A percentile compares a stretch with the other conserved stretches of the same genome.
Evolutionary conservation across 1,284 basidiomycete species (phyloP).

Genomic region (Tilletia caries): DNA sequence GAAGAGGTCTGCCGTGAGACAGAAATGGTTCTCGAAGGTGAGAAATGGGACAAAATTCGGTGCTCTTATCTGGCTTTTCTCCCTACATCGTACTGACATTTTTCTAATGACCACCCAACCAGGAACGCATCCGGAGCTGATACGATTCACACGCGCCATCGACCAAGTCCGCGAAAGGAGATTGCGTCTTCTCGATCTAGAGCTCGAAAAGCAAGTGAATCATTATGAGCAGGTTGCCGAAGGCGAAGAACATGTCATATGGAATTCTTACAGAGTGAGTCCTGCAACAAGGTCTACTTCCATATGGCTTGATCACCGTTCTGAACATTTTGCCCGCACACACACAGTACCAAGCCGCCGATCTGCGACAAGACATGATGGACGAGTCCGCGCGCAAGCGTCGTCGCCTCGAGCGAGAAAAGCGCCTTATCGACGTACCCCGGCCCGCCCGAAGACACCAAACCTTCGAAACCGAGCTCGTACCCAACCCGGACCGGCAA

Average conservation of each 20-base stretch:
- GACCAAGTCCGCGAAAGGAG: conserved; percentile 52
- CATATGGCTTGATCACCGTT: neutral
- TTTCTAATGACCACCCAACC: conserved; percentile 22
- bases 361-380: conserved; percentile 75
- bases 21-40: conserved; percentile 59
- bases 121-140: conserved; percentile 78
- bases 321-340: conserved; percentile 55
- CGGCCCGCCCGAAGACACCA: conserved; percentile 58
- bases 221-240: conserved; percentile 71
- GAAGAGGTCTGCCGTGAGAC: conserved; percentile 61
- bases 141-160: conserved; percentile 65
- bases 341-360: conserved; percentile 67
- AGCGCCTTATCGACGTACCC: conserved; percentile 69
- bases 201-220: conserved; percentile 64
- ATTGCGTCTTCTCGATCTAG: conserved; percentile 50
- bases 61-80: too few relatives aligned
- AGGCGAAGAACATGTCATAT: conserved; percentile 62
- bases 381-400: conserved; percentile 77
- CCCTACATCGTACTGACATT: conserved; percentile 1
- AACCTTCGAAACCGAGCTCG: conserved; percentile 50
- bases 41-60: conserved; percentile 21
- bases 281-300: conserved; percentile 28
- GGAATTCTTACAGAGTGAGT: conserved; percentile 66
- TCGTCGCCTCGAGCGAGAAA: conserved; percentile 73
- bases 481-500: conserved; percentile 39